Evolutionary conservation across 768 basidiomycete genomes (phyloP), one percentile per base, ranked within the genome.

Genomic region (Gyrodon lividus): DNA sequence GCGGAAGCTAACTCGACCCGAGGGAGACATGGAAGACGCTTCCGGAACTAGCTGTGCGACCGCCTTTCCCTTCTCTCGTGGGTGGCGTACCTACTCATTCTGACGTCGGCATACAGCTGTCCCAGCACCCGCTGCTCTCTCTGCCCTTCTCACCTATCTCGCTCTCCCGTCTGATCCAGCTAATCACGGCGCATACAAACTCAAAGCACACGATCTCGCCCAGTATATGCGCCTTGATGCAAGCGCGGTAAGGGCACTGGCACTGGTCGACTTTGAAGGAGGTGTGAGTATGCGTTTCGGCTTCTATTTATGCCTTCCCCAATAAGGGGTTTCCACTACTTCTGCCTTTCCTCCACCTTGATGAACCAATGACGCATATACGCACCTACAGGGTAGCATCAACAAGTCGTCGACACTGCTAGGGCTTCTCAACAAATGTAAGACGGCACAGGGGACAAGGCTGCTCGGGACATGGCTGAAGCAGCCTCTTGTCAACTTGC

Each of bases 201-300:
- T 99, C 12, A 80, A 79, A 34, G 89, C 87, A 0, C 95, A 99
- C 63, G 94, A 98, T 64, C 76, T 99, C 0, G 83, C 89, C 2
- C 94, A 91, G 63, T 98, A 87, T 69, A 97, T 99, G 94, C 87
- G 86, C 51, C 80, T 98, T 8, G 97, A 99, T 65, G 92, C 97
- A 2, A 96, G 93, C 55, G 96, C 97, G 0, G 74, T 98, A 16
- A 81, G 88, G 45, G 97, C 97, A 1, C 72, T 99, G 22, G 92
- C 92, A 61, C 72, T 98, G 14, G 82, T 89, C 23, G 92, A 94
- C 48, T 75, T 80, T 22, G 80, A 84, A 2, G 81, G 82, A 20
- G 60, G 45, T 14, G 66, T 66, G 28, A 44, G 65, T 61, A 13
- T n/a, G 16, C 9, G 69, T 65, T 4, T 42, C 30, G 28, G 40